Conservation (phyloP, 805 yeast genomes). For the Candida suzukii region DNA sequence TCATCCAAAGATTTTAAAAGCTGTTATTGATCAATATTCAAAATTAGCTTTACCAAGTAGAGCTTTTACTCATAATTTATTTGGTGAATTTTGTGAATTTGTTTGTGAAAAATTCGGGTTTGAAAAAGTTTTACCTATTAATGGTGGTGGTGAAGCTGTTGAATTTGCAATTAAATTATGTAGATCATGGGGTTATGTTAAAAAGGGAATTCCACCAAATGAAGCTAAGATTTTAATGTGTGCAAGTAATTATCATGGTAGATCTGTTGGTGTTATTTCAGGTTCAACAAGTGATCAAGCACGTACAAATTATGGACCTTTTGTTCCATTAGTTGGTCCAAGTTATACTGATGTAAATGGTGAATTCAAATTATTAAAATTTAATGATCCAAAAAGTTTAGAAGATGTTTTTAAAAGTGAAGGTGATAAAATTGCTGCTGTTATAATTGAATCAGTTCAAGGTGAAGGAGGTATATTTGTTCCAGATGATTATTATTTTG, state of each 20-base stretch:
- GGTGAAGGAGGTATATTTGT: constrained; percentile 33
- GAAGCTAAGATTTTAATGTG: constrained; percentile 26
- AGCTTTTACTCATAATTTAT: constrained; percentile 18
- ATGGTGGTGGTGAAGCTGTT: constrained; percentile 29
- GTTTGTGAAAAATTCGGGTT: constrained; percentile 20
- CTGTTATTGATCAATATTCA: constrained; percentile 24
- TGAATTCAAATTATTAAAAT: constrained; percentile 20
- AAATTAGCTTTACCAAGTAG: constrained; percentile 24
- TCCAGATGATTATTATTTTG: constrained; percentile 26
- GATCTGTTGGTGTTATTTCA: constrained; percentile 32
- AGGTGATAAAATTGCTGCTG: constrained; percentile 26
- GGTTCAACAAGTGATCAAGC: constrained; percentile 26
- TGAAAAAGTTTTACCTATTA: constrained; percentile 23
- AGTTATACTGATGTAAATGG: constrained; percentile 24
- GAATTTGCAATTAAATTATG: constrained; percentile 33
- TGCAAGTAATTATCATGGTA: constrained; percentile 31
- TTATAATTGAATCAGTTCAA: constrained; percentile 31
- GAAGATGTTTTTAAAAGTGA: constrained; percentile 20
- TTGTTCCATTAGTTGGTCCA: constrained; percentile 22
- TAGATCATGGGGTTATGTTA: constrained; percentile 24
- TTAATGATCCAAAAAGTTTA: constrained; percentile 20
- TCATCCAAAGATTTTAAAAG: constrained; percentile 21
- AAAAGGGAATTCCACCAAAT: constrained; percentile 18
- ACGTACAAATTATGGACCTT: constrained; percentile 27
- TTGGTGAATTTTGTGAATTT: constrained; percentile 17